These are phyloP conservation scores for Coemansia sp. DNA, from an alignment of 192 early-diverging fungal genomes.

Conservation along the genomic window DNA sequence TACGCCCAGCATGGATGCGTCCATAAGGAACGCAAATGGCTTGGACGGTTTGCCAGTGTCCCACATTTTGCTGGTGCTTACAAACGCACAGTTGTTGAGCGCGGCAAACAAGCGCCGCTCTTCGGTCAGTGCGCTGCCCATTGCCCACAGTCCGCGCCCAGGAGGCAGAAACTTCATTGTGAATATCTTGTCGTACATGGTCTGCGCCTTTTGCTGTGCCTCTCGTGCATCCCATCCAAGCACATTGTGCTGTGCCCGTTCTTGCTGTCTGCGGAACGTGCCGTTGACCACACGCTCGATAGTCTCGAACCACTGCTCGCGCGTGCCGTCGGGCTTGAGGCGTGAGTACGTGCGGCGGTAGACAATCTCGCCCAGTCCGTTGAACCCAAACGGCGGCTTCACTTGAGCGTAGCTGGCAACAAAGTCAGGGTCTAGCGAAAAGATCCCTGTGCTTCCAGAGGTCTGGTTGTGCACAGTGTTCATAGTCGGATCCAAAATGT, in stretches of 20 bases:
- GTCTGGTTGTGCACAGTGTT: too few relatives aligned
- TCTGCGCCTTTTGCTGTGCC: constrained; percentile 47
- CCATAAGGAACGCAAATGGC: constrained; percentile 55
- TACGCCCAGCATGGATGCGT: constrained; percentile 55
- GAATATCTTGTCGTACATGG: constrained; percentile 55
- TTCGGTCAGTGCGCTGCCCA: constrained; percentile 54
- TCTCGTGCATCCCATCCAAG: constrained; percentile 40
- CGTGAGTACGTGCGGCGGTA: constrained; percentile 54
- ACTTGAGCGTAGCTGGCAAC: neutral
- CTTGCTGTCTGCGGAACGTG: constrained; percentile 54
- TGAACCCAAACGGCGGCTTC: constrained; percentile 53
- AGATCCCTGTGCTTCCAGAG: neutral
- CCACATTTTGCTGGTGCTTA: constrained; percentile 55
- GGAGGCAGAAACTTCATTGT: constrained; percentile 57
- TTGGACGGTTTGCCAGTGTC: constrained; percentile 27
- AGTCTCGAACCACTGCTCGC: constrained; percentile 54
- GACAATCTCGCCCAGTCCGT: constrained; percentile 55
- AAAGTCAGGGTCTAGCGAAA: constrained; percentile 9
- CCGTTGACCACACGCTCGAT: constrained; percentile 55
- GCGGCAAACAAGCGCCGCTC: constrained; percentile 48
- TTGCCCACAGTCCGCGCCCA: constrained; percentile 56
- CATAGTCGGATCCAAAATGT: too few relatives aligned
- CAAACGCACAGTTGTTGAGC: constrained; percentile 57
- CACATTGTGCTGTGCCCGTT: constrained; percentile 25
- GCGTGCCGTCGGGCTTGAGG: constrained; percentile 23